Percentiles rank a stretch among this genome's conserved stretches.
These are phyloP conservation scores for Globisporangium acanthophoron DNA, from an alignment of 352 stramenopile species.

Conservation along the genomic window DNA sequence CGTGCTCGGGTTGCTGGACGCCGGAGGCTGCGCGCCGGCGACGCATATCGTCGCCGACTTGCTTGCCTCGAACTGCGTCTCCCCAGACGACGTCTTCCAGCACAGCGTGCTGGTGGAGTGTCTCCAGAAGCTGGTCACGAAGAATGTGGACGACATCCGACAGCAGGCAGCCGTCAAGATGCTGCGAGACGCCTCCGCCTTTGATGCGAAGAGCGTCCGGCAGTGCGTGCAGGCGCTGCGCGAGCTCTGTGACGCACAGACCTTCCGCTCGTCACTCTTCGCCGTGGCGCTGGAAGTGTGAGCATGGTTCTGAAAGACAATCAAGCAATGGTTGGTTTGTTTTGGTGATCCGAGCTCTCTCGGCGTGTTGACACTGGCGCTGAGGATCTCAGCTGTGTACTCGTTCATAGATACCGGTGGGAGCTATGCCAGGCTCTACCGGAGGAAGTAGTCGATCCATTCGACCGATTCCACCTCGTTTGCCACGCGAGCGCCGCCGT, in stretches of 20 bases:
- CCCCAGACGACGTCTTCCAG: constrained; percentile 24
- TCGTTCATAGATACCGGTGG: too few species aligned
- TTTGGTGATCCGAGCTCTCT: background rate
- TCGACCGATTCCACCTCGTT: constrained; percentile 50
- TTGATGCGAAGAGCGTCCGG: constrained; percentile 22
- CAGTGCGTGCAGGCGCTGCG: constrained; percentile 32
- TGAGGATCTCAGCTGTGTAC: background rate
- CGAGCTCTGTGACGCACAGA: constrained; percentile 22
- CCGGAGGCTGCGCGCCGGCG: constrained; percentile 27
- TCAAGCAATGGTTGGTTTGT: background rate
- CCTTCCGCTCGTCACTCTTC: constrained; percentile 55
- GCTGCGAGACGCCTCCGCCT: constrained; percentile 33
- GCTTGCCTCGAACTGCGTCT: constrained; percentile 9
- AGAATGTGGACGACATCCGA: constrained; percentile 48
- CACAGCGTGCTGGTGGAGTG: constrained; percentile 26
- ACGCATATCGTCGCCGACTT: constrained; percentile 26
- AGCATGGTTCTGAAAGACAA: background rate
- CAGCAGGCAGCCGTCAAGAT: constrained; percentile 51
- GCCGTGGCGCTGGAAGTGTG: constrained; percentile 38
- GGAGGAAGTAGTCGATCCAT: constrained; percentile 60
- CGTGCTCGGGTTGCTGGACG: constrained; percentile 34
- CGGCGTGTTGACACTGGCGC: background rate
- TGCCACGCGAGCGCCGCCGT: constrained; percentile 7
- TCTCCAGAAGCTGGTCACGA: constrained; percentile 41
- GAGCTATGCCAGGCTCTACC: background rate